phyloP scores from a whole-genome alignment of 805 yeast genomes.

The Teunomyces stri region DNA sequence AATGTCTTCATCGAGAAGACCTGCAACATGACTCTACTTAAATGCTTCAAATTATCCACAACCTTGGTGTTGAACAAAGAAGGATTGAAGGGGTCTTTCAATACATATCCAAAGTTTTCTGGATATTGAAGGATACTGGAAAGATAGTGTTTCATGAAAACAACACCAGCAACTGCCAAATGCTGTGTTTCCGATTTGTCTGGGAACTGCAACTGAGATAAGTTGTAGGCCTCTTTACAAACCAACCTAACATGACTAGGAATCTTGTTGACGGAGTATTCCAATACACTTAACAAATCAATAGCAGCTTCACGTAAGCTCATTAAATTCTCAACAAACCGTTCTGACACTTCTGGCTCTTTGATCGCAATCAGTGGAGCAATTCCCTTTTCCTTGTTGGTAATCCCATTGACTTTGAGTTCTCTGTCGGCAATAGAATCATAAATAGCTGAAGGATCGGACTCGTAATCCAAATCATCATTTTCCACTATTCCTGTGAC shows the following conservation, averaged over 20 bases:
- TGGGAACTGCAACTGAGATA: conserved; percentile 51
- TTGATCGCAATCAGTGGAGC: conserved; percentile 72
- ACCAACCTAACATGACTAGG: conserved; percentile 38
- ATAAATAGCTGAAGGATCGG: conserved; percentile 70
- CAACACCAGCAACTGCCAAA: conserved; percentile 66
- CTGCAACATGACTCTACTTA: conserved; percentile 62
- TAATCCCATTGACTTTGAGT: conserved; percentile 31
- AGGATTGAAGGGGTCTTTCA: conserved; percentile 26
- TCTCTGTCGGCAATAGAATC: conserved; percentile 37
- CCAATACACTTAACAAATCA: conserved; percentile 54
- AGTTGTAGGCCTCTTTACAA: conserved; percentile 31
- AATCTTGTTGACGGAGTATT: conserved; percentile 34
- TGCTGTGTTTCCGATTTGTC: conserved; percentile 58
- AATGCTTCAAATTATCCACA: conserved; percentile 51
- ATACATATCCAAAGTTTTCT: conserved; percentile 53
- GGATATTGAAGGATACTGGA: conserved; percentile 47
- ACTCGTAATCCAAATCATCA: conserved; percentile 64
- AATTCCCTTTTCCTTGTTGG: conserved; percentile 31
- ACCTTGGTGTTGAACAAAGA: conserved; percentile 17
- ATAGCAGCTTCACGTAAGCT: conserved; percentile 68
- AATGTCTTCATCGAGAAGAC: conserved; percentile 68
- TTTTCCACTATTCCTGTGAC: conserved; percentile 42
- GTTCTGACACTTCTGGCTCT: conserved; percentile 66
- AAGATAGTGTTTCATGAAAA: conserved; percentile 54
- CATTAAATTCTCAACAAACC: conserved; percentile 73